Evolutionary conservation across 768 basidiomycete genomes (phyloP), one percentile per base, ranked within the genome.

Genomic region (Auriscalpium orientale): DNA sequence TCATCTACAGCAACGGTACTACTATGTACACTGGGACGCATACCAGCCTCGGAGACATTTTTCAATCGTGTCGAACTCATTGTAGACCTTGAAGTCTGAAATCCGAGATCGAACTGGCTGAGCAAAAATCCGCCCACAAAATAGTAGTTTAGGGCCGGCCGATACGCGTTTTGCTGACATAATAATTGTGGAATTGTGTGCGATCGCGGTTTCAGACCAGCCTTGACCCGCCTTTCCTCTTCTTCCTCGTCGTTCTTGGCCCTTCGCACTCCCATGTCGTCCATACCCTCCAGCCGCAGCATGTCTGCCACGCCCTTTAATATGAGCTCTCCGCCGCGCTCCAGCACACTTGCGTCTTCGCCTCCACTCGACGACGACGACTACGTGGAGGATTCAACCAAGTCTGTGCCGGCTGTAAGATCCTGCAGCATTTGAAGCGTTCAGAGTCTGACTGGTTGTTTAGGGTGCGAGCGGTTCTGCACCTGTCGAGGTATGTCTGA

Each of bases 91-190:
- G 28, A 28, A 28, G 7, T 28, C 28, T 28, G 7, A 28, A n/a
- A n/a, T n/a, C n/a, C 4, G 28, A 28, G 4, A n/a, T n/a, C n/a
- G n/a, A n/a, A n/a, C n/a, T n/a, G n/a, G n/a, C n/a, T n/a, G n/a
- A 28, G 28, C 28, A 7, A 28, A 28, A 28, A 28, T 28, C 5
- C 28, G 5, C 4, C 28, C 28, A n/a, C n/a, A 2, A 28, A 28
- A 28, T 28, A 28, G 28, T 7, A 5, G 46, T 61, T 61, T 61
- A 61, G 59, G 59, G 59, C 54, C 34, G 59, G 57, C 22, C 34
- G 20, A 45, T 35, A 58, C 59, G 59, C 59, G 59, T 53, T 22
- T 18, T 3, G 36, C 38, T 28, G 49, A 56, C 48, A 40, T 49
- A 34, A 43, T 43, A 33, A 15, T 9, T 10, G n/a, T 22, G 20